Percentiles rank a stretch among this genome's conserved stretches.
These are phyloP conservation scores for Trichoderma sp. DNA, from an alignment of 2,329 filamentous ascomycete genomes.

Conservation along the genomic window DNA sequence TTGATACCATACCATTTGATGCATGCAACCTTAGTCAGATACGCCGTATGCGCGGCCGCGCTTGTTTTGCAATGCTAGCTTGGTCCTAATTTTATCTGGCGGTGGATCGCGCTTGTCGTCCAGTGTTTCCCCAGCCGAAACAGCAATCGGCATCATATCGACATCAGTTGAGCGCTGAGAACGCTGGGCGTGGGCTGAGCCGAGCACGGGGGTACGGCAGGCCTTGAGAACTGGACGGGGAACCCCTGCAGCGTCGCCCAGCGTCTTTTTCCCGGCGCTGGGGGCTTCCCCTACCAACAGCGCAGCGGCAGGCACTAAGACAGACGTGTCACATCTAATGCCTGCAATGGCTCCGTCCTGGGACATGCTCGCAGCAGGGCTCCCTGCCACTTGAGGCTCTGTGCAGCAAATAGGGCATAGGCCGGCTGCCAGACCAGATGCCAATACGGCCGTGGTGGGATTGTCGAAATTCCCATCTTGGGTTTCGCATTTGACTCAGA, in stretches of 20 bases:
- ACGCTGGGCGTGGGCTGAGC: not conserved
- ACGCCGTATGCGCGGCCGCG: conserved; percentile 10
- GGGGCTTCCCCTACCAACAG: not conserved
- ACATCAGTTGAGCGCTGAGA: not conserved
- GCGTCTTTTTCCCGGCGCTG: conserved; percentile 1
- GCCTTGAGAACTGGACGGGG: conserved; percentile 7
- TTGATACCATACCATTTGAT: not conserved
- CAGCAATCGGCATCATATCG: not conserved
- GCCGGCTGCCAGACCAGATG: not conserved
- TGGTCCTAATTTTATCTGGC: conserved; percentile 10
- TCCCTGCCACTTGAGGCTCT: conserved; percentile 13
- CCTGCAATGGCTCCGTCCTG: not conserved
- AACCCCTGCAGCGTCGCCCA: conserved; percentile 2
- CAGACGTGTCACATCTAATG: not conserved
- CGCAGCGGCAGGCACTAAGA: not conserved
- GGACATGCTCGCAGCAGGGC: not conserved
- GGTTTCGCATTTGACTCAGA: not conserved
- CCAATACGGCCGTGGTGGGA: not conserved
- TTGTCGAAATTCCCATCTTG: not conserved
- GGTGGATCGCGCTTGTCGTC: not conserved
- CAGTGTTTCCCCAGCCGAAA: not conserved
- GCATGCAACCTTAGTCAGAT: not conserved
- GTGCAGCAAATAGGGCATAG: not conserved
- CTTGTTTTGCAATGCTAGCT: not conserved
- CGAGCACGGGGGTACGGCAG: not conserved